Conservation (phyloP, 1,284 basidiomycete genomes). For the Ganoderma leucocontextum region DNA sequence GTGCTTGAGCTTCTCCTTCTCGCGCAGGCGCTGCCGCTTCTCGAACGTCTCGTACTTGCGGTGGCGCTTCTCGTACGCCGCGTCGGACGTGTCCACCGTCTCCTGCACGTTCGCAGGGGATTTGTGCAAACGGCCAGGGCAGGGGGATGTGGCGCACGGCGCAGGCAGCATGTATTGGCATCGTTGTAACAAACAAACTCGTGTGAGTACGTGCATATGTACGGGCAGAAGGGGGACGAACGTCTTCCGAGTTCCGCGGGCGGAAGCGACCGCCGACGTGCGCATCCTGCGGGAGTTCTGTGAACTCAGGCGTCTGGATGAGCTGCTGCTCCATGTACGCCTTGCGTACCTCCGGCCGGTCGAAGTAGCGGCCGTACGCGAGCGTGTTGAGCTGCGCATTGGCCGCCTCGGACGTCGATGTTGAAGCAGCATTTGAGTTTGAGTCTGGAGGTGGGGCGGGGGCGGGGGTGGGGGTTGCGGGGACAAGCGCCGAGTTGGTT, state of each 20-base stretch:
- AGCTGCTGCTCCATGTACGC: conserved; percentile 70
- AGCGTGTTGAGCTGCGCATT: conserved; percentile 59
- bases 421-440: conserved; percentile 15
- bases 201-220: conserved; percentile 31
- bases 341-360: conserved; percentile 76
- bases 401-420: conserved; percentile 47
- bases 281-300: conserved; percentile 62
- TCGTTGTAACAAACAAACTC: not conserved
- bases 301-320: conserved; percentile 80
- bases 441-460: not conserved
- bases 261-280: conserved; percentile 72
- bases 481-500: conserved; percentile 62
- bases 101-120: conserved; percentile 48
- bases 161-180: conserved; percentile 20
- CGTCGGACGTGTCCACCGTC: conserved; percentile 81
- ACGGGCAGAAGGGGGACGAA: conserved; percentile 48
- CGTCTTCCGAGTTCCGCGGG: conserved; percentile 72
- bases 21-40: conserved; percentile 83
- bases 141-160: not conserved
- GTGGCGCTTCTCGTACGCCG: conserved; percentile 86
- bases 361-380: conserved; percentile 78
- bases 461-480: conserved; percentile 14
- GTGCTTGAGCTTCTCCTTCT: conserved; percentile 90
- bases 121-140: not conserved
- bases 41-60: conserved; percentile 88